Evolutionary conservation across 176 grass and related monocot genomes (phyloP), one percentile per base, ranked within the genome.

Genomic region (Stipa capillata): DNA sequence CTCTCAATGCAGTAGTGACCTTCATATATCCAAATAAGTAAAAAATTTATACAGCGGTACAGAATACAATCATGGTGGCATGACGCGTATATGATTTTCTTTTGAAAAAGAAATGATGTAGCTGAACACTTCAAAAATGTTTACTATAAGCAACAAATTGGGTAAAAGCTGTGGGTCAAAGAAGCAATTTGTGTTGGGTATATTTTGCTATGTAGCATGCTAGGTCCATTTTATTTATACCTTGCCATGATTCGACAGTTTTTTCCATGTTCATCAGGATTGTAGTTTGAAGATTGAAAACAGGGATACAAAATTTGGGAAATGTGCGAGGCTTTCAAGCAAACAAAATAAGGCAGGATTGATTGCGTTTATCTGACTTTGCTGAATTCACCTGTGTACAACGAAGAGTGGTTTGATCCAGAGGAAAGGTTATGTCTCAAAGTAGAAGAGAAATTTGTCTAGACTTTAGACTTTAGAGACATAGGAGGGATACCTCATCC

Each of bases 1-100:
- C 92, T 78, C 92, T 92, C 73, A 98, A 74, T 64, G 92, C 89
- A 87, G 83, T 37, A 85, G 84, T 84, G 49, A 98, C 92, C 95
- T 97, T 82, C 25, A 50, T 60, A 62, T 53, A 69, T 70, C 1
- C 0, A 83, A 77, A 33, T 25, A 27, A 42, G 13, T 23, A 65
- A 33, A 39, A 43, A 40, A 24, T 45, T n/a, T 74, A 72, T 55
- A 55, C 32, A 25, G 7, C 1, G 3, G 24, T 42, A 80, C 14
- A 16, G 44, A 70, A 77, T 4, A 75, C 21, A 69, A 73, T 59
- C 18, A 31, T 13, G 57, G 9, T 33, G 36, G 2, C 14, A 20
- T 20, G 37, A 11, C 13, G 81, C 11, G 12, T 18, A 14, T 16
- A 75, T 31, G 17, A 69, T 51, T 48, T 56, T 66, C 47, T 39